phyloP scores from a whole-genome alignment of 768 basidiomycete species.

The Podaxis sp. region DNA sequence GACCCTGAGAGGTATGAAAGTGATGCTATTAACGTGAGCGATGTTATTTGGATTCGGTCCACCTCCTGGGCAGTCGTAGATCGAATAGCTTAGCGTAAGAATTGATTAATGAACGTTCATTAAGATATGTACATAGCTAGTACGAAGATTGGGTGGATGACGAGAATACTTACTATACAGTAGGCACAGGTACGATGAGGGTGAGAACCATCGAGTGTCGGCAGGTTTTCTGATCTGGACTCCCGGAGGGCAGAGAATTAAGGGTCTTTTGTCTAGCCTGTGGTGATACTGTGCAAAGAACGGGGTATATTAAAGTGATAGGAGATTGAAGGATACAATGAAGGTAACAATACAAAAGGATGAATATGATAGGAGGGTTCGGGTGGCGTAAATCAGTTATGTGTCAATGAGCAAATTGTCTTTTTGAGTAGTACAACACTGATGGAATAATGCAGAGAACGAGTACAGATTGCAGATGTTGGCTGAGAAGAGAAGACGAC shows the following conservation, averaged over 20 bases:
- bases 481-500: not conserved
- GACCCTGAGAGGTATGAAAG: not conserved
- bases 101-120: conserved; percentile 1
- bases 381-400: not conserved
- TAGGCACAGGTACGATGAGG: not conserved
- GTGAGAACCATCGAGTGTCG: not conserved
- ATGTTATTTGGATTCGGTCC: not conserved
- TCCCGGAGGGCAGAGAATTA: not conserved
- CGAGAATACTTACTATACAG: not conserved
- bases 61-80: not conserved
- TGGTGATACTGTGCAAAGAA: not conserved
- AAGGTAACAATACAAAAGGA: conserved; percentile 1
- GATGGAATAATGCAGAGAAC: not conserved
- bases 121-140: not conserved
- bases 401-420: not conserved
- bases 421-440: not conserved
- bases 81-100: not conserved
- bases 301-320: conserved; percentile 2
- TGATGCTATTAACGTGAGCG: not conserved
- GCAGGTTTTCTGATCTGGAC: not conserved
- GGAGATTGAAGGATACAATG: not conserved
- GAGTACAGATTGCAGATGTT: not conserved
- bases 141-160: not conserved
- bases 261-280: not conserved
- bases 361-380: conserved; percentile 3